Evolutionary conservation across 495 filamentous ascomycete genomes (phyloP).

Genomic region (Penicillium diatomitis): DNA sequence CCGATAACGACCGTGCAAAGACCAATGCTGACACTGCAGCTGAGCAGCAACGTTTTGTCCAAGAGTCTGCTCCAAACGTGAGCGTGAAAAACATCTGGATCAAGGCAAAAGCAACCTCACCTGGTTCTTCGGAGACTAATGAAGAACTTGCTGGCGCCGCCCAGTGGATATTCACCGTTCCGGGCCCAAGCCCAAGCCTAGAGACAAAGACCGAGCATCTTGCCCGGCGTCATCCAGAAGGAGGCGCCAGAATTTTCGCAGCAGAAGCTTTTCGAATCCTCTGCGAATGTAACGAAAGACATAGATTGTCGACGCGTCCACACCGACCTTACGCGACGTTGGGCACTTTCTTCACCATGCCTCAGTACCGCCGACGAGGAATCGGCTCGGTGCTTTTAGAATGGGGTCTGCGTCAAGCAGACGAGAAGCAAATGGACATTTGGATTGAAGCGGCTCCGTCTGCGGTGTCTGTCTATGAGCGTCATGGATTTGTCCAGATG

Average conservation of each 20-base stretch:
- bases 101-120: background rate
- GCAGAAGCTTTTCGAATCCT: background rate
- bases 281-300: background rate
- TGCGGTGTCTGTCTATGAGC: slow-evolving; percentile 2
- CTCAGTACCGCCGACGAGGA: background rate
- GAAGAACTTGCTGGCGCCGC: slow-evolving; percentile 1
- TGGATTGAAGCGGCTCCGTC: slow-evolving; percentile 6
- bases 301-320: background rate
- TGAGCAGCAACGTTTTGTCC: background rate
- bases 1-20: background rate
- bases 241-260: slow-evolving; percentile 2
- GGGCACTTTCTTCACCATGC: slow-evolving; percentile 3
- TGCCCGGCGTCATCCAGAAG: slow-evolving; percentile 1
- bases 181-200: background rate
- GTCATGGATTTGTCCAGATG: slow-evolving; percentile 1
- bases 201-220: background rate
- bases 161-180: slow-evolving; percentile 1
- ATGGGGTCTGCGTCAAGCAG: slow-evolving; percentile 1
- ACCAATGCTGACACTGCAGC: background rate
- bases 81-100: slow-evolving; percentile 1
- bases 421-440: background rate
- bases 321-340: background rate
- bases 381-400: slow-evolving; percentile 2
- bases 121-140: background rate
- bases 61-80: background rate